A percentile compares a stretch with the other conserved stretches of the same genome.
phyloP scores from a whole-genome alignment of 2,329 filamentous ascomycete species.

The Ramularia endophylla region DNA sequence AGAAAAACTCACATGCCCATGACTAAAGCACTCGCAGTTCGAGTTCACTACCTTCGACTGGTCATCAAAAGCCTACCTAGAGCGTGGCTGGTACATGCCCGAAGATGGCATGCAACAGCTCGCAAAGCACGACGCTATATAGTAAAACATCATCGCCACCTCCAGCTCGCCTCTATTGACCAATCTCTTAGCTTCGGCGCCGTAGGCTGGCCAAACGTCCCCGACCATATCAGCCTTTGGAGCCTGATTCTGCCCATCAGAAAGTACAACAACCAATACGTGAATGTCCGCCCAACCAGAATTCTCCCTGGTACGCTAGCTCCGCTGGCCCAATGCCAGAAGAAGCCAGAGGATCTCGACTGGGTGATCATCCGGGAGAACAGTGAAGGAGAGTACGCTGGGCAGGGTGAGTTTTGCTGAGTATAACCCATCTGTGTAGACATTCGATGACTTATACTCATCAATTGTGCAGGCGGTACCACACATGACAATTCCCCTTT shows the following conservation, averaged over 20 bases:
- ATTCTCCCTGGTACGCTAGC: constrained; percentile 39
- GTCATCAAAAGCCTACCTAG: constrained; percentile 44
- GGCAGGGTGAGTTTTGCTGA: too few species aligned
- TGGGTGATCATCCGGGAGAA: constrained; percentile 47
- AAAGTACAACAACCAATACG: constrained; percentile 61
- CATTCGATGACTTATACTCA: too few species aligned
- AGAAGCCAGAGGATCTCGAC: constrained; percentile 35
- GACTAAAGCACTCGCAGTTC: too few species aligned
- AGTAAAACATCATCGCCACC: constrained; percentile 29
- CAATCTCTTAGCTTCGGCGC: constrained; percentile 46
- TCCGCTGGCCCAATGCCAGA: constrained; percentile 34
- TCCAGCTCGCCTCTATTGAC: too few species aligned
- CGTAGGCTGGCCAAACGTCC: constrained; percentile 57
- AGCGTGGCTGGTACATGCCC: constrained; percentile 50
- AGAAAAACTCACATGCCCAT: too few species aligned
- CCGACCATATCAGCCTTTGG: constrained; percentile 62
- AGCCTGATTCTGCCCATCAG: constrained; percentile 61
- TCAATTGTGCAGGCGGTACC: constrained; percentile 35
- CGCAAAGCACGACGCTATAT: constrained; percentile 48
- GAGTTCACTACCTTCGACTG: constrained; percentile 49
- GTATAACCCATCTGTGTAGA: too few species aligned
- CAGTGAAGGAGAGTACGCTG: constrained; percentile 44
- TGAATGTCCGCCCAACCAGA: constrained; percentile 55
- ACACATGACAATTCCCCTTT: constrained; percentile 37
- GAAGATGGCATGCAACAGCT: constrained; percentile 46